Conservation (phyloP, 1,139 yeast species). For the Geotrichum cucujoidarum region DNA sequence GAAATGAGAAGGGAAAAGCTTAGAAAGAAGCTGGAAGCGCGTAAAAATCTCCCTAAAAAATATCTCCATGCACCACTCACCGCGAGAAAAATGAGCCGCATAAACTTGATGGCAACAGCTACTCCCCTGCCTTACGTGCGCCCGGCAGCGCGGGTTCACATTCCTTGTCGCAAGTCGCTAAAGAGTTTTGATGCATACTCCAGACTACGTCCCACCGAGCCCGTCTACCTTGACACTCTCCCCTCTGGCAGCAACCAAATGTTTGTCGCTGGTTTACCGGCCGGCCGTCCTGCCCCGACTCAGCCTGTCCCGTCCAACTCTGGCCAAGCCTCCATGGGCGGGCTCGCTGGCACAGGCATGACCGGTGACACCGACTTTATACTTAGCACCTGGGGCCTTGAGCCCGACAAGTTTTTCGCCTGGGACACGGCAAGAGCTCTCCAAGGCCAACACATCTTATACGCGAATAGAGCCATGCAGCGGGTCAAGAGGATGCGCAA, state of each 20-base stretch:
- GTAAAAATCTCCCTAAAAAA: neutral
- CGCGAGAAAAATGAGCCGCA: neutral
- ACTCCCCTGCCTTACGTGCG: conserved; percentile 6
- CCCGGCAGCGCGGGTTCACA: conserved; percentile 5
- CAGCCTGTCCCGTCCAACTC: neutral
- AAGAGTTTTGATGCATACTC: too few relatives aligned
- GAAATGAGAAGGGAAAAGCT: neutral
- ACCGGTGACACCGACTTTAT: conserved; percentile 1
- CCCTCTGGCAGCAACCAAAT: neutral
- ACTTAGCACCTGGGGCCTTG: neutral
- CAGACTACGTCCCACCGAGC: neutral
- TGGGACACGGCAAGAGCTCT: neutral
- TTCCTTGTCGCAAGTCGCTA: too few relatives aligned
- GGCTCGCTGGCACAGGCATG: neutral
- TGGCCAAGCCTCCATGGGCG: neutral
- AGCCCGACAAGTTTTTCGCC: neutral
- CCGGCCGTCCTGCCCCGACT: neutral
- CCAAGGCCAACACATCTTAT: neutral
- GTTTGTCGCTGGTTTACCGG: neutral
- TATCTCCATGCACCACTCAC: neutral
- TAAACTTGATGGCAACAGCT: conserved; percentile 6
- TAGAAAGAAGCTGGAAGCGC: neutral
- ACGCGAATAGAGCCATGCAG: neutral
- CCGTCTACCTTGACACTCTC: neutral
- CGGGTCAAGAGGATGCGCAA: neutral